Evolutionary conservation across 345 rosid species (phyloP), one percentile per base, ranked within the genome.

Genomic region (Eucalyptus leucophloia): DNA sequence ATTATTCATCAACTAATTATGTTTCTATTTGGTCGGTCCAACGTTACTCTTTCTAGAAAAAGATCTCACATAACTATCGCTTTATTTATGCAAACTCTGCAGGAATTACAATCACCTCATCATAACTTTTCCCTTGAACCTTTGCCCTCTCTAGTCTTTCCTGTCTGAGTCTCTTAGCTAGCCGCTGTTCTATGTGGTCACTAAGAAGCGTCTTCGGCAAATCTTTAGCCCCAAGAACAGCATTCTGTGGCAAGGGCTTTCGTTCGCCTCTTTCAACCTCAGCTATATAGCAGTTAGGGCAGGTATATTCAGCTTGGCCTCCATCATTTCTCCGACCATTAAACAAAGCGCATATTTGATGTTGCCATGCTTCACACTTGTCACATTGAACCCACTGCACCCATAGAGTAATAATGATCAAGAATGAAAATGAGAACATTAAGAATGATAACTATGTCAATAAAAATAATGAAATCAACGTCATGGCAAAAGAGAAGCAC

Each of bases 301-400:
- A 98, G 88, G 99, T 98, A 92, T 98, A 98, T 88, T 98, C 99
- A 92, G 99, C 99, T 92, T 97, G 99, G 44, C 99, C 99, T 85
- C 99, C 99, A 86, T 98, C 99, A 94, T 98, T 98, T 93, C 99
- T 93, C 91, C 99, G 93, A 88, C 99, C 99, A 94, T 98, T 98
- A 93, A 98, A 98, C 88, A 98, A 91, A 91, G 99, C 98, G 92
- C 99, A 98, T 60, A 98, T 98, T 91, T 98, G 99, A 94, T 98
- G 99, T 93, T 98, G 99, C 99, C 99, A 98, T 50, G 96, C 96
- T 92, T 98, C 99, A 92, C 99, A 98, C 91, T 98, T 98, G 95
- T 98, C 99, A 94, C 99, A 98, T 90, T 98, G 99, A 91, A 98
- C 99, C 99, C 99, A 98, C 99, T 98, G 96, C 93, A 93, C 32